phyloP scores from a whole-genome alignment of 2,329 filamentous ascomycete species.

The Sclerotinia sclerotiorum region DNA sequence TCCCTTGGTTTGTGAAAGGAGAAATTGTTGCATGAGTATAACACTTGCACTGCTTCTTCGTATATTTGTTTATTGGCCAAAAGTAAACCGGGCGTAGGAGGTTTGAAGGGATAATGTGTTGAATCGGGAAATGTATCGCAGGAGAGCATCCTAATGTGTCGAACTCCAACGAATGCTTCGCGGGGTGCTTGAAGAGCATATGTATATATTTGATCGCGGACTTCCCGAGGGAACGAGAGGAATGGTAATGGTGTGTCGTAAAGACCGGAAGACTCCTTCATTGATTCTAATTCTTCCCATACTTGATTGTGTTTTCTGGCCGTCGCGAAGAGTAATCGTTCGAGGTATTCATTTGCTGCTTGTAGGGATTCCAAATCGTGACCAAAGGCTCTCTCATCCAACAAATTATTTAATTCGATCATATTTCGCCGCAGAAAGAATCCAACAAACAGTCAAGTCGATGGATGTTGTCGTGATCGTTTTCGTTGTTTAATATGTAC shows the following conservation, averaged over 20 bases:
- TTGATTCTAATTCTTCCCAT: constrained; percentile 14
- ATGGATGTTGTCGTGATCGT: not conserved
- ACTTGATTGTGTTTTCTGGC: constrained; percentile 20
- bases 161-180: constrained; percentile 20
- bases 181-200: constrained; percentile 29
- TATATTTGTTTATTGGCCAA: constrained; percentile 15
- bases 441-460: not conserved
- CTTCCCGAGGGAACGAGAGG: constrained; percentile 36
- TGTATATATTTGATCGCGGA: constrained; percentile 38
- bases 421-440: not conserved
- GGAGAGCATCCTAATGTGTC: constrained; percentile 16
- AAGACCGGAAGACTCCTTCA: constrained; percentile 10
- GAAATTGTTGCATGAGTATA: constrained; percentile 20
- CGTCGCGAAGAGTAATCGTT: constrained; percentile 17
- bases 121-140: constrained; percentile 20
- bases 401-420: constrained; percentile 12
- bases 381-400: constrained; percentile 19
- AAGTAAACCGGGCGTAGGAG: constrained; percentile 16
- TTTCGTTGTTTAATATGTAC: not conserved
- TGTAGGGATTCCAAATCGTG: constrained; percentile 19
- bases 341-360: constrained; percentile 20
- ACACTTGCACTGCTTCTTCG: constrained; percentile 7
- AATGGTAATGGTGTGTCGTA: constrained; percentile 30
- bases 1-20: constrained; percentile 14
- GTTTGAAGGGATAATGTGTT: constrained; percentile 21